A percentile compares a stretch with the other conserved stretches of the same genome.
Conservation (phyloP, 306 rosid genomes). For the Lathyrus aphaca region DNA sequence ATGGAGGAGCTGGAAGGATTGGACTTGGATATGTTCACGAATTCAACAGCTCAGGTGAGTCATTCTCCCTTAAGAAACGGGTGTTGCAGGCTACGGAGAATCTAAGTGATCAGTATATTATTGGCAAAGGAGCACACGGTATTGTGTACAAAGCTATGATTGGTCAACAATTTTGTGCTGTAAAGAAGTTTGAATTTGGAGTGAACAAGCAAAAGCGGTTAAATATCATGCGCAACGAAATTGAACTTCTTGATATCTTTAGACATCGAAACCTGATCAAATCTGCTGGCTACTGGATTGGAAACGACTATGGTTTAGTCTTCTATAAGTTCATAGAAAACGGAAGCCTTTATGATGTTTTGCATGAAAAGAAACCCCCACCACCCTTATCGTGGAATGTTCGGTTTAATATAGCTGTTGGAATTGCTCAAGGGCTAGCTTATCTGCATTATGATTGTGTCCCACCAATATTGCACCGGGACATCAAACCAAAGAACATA, state of each 20-base stretch:
- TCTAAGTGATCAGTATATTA: slow-evolving; percentile 53
- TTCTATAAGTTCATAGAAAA: slow-evolving; percentile 63
- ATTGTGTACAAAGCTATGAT: slow-evolving; percentile 65
- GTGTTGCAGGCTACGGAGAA: slow-evolving; percentile 50
- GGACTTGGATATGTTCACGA: too few species aligned
- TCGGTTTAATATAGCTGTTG: slow-evolving; percentile 64
- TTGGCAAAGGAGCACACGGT: slow-evolving; percentile 85
- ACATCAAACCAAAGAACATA: slow-evolving; percentile 78
- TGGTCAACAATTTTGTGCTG: slow-evolving; percentile 52
- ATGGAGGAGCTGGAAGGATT: too few species aligned
- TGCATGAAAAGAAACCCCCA: slow-evolving; percentile 54
- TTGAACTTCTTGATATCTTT: slow-evolving; percentile 52
- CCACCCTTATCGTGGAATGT: slow-evolving; percentile 58
- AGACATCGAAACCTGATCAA: slow-evolving; percentile 71
- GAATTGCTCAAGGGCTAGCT: slow-evolving; percentile 70
- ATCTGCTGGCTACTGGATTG: slow-evolving; percentile 56
- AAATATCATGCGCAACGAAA: slow-evolving; percentile 62
- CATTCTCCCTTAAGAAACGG: too few species aligned
- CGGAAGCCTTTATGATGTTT: slow-evolving; percentile 83
- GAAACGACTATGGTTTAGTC: slow-evolving; percentile 58
- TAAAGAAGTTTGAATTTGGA: slow-evolving; percentile 65
- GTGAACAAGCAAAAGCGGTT: slow-evolving; percentile 45
- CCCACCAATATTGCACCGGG: slow-evolving; percentile 75
- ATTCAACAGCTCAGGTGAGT: too few species aligned
- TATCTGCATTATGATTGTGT: slow-evolving; percentile 79